Evolutionary conservation across 2,329 filamentous ascomycete species (phyloP), one percentile per base, ranked within the genome.

Genomic region (Xylaria sp.): DNA sequence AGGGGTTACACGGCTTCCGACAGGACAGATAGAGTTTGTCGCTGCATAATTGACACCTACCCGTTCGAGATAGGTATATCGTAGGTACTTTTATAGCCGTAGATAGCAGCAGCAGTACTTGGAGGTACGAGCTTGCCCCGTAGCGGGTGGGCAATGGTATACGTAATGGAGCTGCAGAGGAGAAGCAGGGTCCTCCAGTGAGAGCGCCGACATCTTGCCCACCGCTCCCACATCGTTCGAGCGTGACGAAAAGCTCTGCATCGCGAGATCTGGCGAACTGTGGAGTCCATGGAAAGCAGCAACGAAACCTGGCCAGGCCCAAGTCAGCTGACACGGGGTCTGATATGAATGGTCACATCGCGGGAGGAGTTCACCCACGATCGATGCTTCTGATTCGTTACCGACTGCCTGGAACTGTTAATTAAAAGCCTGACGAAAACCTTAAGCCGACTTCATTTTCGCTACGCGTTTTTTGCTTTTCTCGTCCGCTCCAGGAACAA

Each of bases 311-410:
- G 42, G 42, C 42, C 42, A 16, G 57, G 52, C 52, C 59, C 62
- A 60, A 60, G 62, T 57, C 62, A 64, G 60, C 55, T 59, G 62
- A 58, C 52, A 60, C 58, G 51, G 53, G 56, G 59, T 54, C 35
- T 52, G 8, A 42, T 42, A 44, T 51, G 54, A 62, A 62, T 56
- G 62, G 60, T 63, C 57, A 69, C 66, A 66, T 65, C 65, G 64
- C 63, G 66, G 64, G 67, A 65, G 68, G 65, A 69, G 67, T 63
- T 67, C 62, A 64, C 53, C 61, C 63, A 58, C 60, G 39, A 63
- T 59, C 57, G 51, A 55, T 63, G 61, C 54, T 65, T 64, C 63
- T 70, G 69, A 71, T 71, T 71, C 69, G 69, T 65, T 71, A 65
- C 66, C 67, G 65, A 60, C 53, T 62, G 60, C 64, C 66, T 64